Conservation (phyloP, 1,284 basidiomycete genomes). For the Ceratobasidium sp. region DNA sequence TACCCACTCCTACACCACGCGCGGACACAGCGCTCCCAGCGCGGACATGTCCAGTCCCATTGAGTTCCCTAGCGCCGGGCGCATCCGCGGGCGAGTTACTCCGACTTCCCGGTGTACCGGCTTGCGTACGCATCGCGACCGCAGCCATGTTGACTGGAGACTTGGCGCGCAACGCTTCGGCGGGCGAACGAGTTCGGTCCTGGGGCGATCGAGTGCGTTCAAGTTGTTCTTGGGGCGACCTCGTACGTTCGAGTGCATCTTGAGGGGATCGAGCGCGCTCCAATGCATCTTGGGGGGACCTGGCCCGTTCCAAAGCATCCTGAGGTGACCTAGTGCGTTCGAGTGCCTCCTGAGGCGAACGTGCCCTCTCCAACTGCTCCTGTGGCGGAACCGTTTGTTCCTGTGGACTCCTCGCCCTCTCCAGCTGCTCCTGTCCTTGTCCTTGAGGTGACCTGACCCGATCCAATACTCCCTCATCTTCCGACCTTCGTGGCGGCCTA, state of each 20-base stretch:
- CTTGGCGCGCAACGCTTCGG: not conserved
- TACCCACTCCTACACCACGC: no score
- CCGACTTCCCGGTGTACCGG: not conserved
- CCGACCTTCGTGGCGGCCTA: conserved; percentile 25
- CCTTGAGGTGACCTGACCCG: not conserved
- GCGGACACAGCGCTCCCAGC: conserved; percentile 26
- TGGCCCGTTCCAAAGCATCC: not conserved
- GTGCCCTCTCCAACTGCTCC: not conserved
- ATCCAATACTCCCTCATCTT: conserved; percentile 8
- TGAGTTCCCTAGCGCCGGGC: not conserved
- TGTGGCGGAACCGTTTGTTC: not conserved
- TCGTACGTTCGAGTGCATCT: not conserved
- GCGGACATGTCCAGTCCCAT: not conserved
- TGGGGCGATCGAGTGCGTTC: conserved; percentile 8
- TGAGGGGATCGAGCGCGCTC: not conserved
- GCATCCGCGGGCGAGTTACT: conserved; percentile 30
- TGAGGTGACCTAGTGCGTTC: not conserved
- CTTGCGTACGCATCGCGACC: conserved; percentile 19
- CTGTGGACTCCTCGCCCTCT: not conserved
- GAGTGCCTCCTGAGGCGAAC: not conserved
- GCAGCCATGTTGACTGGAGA: conserved; percentile 33
- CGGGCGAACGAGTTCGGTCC: conserved; percentile 22
- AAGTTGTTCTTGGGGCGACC: not conserved
- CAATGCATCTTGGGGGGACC: not conserved
- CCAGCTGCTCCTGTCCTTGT: not conserved